Evolutionary conservation across 257 asterid species (phyloP), one percentile per base, ranked within the genome.

Genomic region (Solanum dulcamara): DNA sequence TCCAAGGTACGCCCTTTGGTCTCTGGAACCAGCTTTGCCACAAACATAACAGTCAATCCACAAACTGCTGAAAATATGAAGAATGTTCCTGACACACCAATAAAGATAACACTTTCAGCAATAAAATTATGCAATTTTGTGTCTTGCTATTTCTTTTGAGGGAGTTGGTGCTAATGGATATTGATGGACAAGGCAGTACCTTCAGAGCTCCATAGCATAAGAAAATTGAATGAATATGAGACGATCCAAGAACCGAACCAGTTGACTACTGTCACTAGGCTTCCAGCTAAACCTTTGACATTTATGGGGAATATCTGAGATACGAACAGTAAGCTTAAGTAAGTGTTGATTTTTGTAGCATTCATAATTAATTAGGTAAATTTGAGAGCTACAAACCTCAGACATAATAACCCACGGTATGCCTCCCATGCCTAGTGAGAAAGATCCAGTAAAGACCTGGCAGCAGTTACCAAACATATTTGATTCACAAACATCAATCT

Each of bases 391-490:
- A 68, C 48, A 37, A 72, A 95, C 98, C 98, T 96, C 98, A 3
- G 99, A 95, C 98, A 93, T 95, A 75, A 96, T 92, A 83, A 96
- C 96, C 98, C 98, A 95, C 10, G 99, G 99, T 81, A 94, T 92
- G 46, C 94, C 98, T 82, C 99, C 98, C 91, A 96, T 80, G 85
- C 99, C 98, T 51, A 94, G 77, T 68, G 98, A 95, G 91, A 96
- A 93, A 14, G 95, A 91, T 81, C 94, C 98, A 14, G 94, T 55
- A 75, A 93, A 96, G 60, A 93, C 83, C n/a, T 96, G 90, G 40
- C 86, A 46, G 17, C 71, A 87, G 85, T 77, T 74, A 2, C 6
- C 79, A 68, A 4, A 42, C 6, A 74, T 13, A 72, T 40, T 24
- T 42, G 81, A 74, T 74, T 44, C 59, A 74, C 4, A n/a, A 74